These are phyloP conservation scores for Lycium barbarum DNA, from an alignment of 257 asterid genomes.

Conservation along the genomic window DNA sequence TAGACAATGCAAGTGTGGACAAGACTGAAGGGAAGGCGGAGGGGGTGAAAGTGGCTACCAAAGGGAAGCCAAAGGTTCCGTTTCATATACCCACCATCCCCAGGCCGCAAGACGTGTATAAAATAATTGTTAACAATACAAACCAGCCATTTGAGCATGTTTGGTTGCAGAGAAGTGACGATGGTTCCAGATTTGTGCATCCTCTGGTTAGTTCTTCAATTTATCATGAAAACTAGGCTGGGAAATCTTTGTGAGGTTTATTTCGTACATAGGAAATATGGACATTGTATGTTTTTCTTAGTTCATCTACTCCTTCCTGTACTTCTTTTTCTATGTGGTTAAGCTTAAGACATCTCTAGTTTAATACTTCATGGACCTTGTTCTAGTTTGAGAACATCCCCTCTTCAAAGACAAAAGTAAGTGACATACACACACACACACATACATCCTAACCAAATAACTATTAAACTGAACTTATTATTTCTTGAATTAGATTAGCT, in stretches of 20 bases:
- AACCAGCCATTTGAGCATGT: slow-evolving; percentile 92
- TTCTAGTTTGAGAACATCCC: neutral
- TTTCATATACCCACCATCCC: slow-evolving; percentile 77
- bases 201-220: slow-evolving; percentile 65
- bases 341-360: neutral
- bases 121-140: slow-evolving; percentile 75
- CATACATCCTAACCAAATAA: neutral
- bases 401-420: too few relatives aligned
- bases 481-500: neutral
- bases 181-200: slow-evolving; percentile 69
- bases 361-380: too few relatives aligned
- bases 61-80: slow-evolving; percentile 77
- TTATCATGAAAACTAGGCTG: neutral
- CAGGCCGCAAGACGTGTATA: slow-evolving; percentile 84
- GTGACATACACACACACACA: too few relatives aligned
- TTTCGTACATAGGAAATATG: neutral
- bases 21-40: slow-evolving; percentile 42
- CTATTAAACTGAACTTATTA: neutral
- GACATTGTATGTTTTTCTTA: too few relatives aligned
- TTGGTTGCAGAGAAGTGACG: slow-evolving; percentile 84
- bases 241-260: neutral
- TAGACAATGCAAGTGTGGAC: slow-evolving; percentile 31
- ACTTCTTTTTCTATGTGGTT: too few relatives aligned
- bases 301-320: too few relatives aligned
- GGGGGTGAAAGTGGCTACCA: slow-evolving; percentile 69